Evolutionary conservation across 1,284 basidiomycete species (phyloP), one percentile per base, ranked within the genome.

Genomic region (Irpex rosettiformis): DNA sequence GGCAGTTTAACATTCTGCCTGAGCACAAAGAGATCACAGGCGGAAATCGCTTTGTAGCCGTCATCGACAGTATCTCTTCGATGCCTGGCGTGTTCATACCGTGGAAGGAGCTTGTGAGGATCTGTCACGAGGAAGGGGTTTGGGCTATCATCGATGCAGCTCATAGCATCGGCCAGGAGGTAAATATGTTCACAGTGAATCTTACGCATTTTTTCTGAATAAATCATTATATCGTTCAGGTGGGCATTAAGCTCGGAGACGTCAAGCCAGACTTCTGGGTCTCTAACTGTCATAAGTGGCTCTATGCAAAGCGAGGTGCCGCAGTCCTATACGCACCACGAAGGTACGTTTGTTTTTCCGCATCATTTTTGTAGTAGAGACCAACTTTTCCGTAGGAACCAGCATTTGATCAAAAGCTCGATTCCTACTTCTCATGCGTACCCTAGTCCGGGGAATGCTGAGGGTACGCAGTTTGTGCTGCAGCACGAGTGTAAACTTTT

Each of bases 281-380:
- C 18, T 87, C 89, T 2, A 93, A 93, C 68, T 88, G 86, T 64
- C 90, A 94, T 75, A 95, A 94, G 70, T 94, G 93, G 93, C 73
- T 94, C 2, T 85, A 76, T 63, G 81, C 84, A 4, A 91, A 93
- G 69, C 80, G 93, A 5, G 79, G 83, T 6, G 85, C 81, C 56
- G 88, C 91, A 0, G 75, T 90, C 11, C 74, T 96, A 25, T 96
- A 95, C 70, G 86, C 91, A 2, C 88, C 93, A 0, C 79, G 81
- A 64, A 77, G 89, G 91, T 90, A 59, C 29, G 27, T 25, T 24
- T 30, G 7, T 13, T 55, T 25, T 6, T 25, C 22, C 47, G 22
- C 47, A n/a, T 21, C 16, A 40, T 54, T 30, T 29, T 40, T 18
- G 13, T 28, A n/a, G 42, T 25, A 29, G 22, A 13, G 43, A 45